Evolutionary conservation across 1,284 basidiomycete species (phyloP).

Genomic region (Rhizopogon hawkerae): DNA sequence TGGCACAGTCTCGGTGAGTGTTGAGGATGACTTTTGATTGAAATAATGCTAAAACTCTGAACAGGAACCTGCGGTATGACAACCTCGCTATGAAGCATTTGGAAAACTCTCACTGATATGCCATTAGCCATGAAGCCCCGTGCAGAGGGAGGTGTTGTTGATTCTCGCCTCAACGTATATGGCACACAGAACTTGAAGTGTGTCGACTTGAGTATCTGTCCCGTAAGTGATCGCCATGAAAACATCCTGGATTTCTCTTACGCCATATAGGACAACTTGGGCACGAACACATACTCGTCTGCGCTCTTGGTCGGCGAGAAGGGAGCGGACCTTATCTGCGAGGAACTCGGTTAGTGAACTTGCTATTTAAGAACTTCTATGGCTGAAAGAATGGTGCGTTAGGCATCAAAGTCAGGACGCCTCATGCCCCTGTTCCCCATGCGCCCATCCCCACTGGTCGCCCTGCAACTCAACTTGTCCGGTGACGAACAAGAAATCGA

Average conservation of each 20-base stretch:
- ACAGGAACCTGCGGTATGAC: not conserved
- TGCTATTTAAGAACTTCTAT: not conserved
- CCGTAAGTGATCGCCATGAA: slow-evolving; percentile 31
- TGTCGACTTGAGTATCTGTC: slow-evolving; percentile 62
- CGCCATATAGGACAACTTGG: slow-evolving; percentile 49
- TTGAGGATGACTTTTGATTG: not conserved
- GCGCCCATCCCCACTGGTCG: slow-evolving; percentile 51
- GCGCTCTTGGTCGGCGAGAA: slow-evolving; percentile 64
- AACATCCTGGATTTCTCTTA: slow-evolving; percentile 1
- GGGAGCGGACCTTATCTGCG: slow-evolving; percentile 51
- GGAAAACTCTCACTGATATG: not conserved
- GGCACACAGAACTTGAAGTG: slow-evolving; percentile 56
- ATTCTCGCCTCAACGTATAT: slow-evolving; percentile 62
- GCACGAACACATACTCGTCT: slow-evolving; percentile 66
- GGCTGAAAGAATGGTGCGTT: slow-evolving; percentile 4
- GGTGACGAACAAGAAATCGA: slow-evolving; percentile 4
- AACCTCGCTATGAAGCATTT: not conserved
- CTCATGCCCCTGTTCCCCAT: slow-evolving; percentile 64
- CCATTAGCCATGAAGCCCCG: slow-evolving; percentile 66
- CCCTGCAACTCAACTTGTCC: slow-evolving; percentile 40
- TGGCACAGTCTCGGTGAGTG: slow-evolving; percentile 56
- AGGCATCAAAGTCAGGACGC: slow-evolving; percentile 54
- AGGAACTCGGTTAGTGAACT: slow-evolving; percentile 49
- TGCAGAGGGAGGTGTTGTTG: slow-evolving; percentile 69
- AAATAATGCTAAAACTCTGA: not conserved